Evolutionary conservation across 1,139 yeast species (phyloP), one percentile per base, ranked within the genome.

Genomic region (Casaregolazyma suthepensis): DNA sequence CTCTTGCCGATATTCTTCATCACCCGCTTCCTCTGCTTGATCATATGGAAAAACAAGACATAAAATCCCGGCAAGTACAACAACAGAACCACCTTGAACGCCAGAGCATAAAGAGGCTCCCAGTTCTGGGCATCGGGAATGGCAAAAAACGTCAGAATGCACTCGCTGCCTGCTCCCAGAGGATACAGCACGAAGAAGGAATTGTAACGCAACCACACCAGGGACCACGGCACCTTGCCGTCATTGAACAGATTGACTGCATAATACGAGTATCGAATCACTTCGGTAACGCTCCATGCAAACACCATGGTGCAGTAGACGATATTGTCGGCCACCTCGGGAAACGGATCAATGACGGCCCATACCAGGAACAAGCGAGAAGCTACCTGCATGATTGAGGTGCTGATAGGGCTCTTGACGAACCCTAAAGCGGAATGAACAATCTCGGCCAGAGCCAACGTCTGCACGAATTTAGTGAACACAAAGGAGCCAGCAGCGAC

Each of bases 201-300:
- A 58, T 87, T 85, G 75, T 91, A 93, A 66, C 99, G 80, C 61
- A 89, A 73, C 79, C 85, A 81, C 26, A 83, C 79, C 60, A 93
- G 75, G 67, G 78, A 67, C 49, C 70, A 67, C 9, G 94, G 89
- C 17, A 90, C 87, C 1, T 80, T 81, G 4, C 76, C 75, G 23
- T 64, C 61, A 12, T 56, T 48, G 75, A 76, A 56, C 57, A 88
- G 75, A 64, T 84, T 85, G 57, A 80, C 72, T 52, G 95, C 95
- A 67, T 74, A 94, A 73, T 81, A 93, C 46, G 88, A 78, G 72
- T 93, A 93, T 65, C 99, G 80, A 55, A 91, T 83, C 50, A 89
- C 79, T 70, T 93, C 99, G 37, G 98, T 89, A 55, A 87, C 66
- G 18, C 93, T 81, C 99, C 99, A 93, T 18, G 97, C 93, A 52